Conservation (phyloP, 495 filamentous ascomycete species). For the Aspergillus baeticus region DNA sequence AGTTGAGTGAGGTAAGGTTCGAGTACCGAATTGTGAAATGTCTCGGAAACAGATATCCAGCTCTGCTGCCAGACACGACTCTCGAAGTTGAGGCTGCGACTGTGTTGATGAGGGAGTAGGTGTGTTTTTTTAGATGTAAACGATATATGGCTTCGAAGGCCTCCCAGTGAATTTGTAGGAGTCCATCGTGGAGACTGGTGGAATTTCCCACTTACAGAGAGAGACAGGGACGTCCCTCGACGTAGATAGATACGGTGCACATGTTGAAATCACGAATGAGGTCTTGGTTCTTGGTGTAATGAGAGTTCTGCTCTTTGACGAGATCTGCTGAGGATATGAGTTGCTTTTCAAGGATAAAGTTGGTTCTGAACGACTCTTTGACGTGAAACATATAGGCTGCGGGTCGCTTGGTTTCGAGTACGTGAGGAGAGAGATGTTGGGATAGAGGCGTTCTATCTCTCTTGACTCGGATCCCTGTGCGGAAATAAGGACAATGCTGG, state of each 20-base stretch:
- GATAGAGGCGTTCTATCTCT: conserved; percentile 13
- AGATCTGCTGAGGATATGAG: background rate
- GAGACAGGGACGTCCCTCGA: conserved; percentile 27
- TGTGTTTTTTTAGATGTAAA: conserved; percentile 12
- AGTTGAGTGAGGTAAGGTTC: background rate
- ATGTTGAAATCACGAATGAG: conserved; percentile 24
- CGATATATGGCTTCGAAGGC: conserved; percentile 34
- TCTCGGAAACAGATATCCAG: background rate
- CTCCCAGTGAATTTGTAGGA: conserved; percentile 29
- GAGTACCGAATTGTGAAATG: background rate
- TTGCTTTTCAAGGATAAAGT: conserved; percentile 2
- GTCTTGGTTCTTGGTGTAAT: conserved; percentile 1
- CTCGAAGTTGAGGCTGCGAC: background rate
- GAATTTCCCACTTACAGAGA: conserved; percentile 30
- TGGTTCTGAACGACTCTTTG: conserved; percentile 8
- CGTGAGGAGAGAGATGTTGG: background rate
- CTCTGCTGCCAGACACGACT: background rate
- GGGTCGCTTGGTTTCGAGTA: background rate
- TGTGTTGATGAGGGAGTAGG: conserved; percentile 5
- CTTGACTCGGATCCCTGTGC: background rate
- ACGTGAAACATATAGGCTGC: conserved; percentile 25
- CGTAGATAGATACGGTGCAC: conserved; percentile 22
- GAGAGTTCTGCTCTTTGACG: background rate
- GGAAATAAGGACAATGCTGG: background rate
- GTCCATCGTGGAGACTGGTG: conserved; percentile 37